Evolutionary conservation across 768 basidiomycete genomes (phyloP), one percentile per base, ranked within the genome.

Genomic region (Tylopilus vinaceipallidus): DNA sequence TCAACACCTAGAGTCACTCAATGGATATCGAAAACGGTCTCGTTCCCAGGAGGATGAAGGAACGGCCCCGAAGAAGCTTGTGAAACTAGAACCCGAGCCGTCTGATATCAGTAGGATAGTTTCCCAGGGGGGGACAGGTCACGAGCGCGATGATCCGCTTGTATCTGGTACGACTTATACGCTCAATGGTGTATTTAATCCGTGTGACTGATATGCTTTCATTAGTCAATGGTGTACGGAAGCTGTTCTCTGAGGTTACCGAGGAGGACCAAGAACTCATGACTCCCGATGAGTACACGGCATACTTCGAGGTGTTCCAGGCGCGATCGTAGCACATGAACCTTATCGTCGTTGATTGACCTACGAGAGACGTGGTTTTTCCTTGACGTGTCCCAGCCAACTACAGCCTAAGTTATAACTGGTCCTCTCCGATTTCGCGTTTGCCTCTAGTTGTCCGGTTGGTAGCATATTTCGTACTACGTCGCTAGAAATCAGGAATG

Each of bases 221-320:
- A 35, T 35, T 54, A 91, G 93, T 98, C 22, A 84, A 85, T 52
- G 92, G 93, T 13, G 71, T 75, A 34, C 75, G 82, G 17, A 83
- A 89, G 58, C 77, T 81, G 7, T 86, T 89, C 59, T 88, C 84
- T 4, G 75, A 85, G 54, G 82, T 98, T 36, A 95, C 90, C 3
- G 94, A 97, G 59, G 95, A 93, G 56, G 87, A 95, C 63, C 87
- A 93, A 60, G 94, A 93, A 40, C 63, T 84, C 58, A 97, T 97
- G 94, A 91, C 90, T 4, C 85, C 90, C 2, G 94, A 95, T 48
- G 94, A 97, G 68, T 95, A 95, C 63, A 83, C 84, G 26, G 81
- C 82, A 29, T 92, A 80, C 70, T 91, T 84, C 62, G 82, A 88
- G 57, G 73, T 90, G 52, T 73, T 83, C 63, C 80, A 81, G 67